Evolutionary conservation across 169 alveolate genomes (phyloP).

Genomic region (Blepharisma undulans): DNA sequence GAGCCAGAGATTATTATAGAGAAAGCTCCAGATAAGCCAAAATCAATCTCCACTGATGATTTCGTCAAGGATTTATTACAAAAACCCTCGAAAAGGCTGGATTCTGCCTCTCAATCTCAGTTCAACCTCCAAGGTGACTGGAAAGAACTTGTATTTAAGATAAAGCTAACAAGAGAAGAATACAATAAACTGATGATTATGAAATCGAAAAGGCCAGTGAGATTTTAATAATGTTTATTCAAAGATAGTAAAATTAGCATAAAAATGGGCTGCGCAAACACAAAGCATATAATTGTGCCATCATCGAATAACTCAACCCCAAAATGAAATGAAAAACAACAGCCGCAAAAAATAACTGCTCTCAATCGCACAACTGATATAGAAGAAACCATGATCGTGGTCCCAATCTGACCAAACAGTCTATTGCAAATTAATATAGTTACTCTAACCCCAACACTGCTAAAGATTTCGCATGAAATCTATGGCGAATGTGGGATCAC

Average conservation of each 20-base stretch:
- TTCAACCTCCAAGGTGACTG: not conserved
- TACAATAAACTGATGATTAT: not conserved
- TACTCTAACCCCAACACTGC: not conserved
- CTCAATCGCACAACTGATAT: not conserved
- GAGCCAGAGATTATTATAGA: not conserved
- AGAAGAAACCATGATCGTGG: not conserved
- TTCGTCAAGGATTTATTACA: conserved; percentile 11
- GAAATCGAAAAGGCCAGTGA: conserved; percentile 4
- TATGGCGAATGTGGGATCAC: not conserved
- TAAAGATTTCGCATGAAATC: not conserved
- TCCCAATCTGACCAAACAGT: not conserved
- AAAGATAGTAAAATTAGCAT: not conserved
- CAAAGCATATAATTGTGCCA: not conserved
- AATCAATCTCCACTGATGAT: conserved; percentile 30
- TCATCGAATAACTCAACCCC: not conserved
- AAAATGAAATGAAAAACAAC: not conserved
- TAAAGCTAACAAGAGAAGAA: conserved; percentile 17
- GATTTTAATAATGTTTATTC: not conserved
- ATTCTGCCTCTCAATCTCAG: not conserved
- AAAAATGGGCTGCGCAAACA: not conserved
- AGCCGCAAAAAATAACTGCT: not conserved
- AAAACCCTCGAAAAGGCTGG: not conserved
- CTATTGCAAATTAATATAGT: not conserved
- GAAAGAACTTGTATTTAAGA: conserved; percentile 33
- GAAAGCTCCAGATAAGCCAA: not conserved